phyloP scores from a whole-genome alignment of 768 basidiomycete species.

The Russula lepida region DNA sequence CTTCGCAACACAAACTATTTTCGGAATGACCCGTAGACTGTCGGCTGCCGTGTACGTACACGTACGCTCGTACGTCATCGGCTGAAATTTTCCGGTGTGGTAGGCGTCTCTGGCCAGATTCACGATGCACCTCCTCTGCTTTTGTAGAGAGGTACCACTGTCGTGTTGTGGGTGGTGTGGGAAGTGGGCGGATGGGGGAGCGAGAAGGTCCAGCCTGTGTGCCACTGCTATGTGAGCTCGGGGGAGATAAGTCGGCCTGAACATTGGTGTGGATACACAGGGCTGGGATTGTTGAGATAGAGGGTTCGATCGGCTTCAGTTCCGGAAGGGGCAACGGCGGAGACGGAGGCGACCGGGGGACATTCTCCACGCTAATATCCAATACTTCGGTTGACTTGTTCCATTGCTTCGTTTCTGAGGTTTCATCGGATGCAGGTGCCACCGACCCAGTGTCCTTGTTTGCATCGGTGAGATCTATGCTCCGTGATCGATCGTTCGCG shows the following conservation, averaged over 20 bases:
- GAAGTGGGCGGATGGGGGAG: conserved; percentile 7
- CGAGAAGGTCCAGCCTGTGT: neutral
- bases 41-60: neutral
- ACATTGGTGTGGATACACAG: conserved; percentile 7
- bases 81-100: neutral
- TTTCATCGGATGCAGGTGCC: neutral
- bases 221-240: neutral
- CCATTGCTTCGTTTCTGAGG: neutral
- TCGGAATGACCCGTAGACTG: conserved; percentile 3
- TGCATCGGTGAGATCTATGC: conserved; percentile 11
- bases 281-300: neutral
- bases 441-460: neutral
- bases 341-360: neutral
- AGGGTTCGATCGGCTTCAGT: conserved; percentile 3
- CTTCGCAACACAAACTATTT: neutral
- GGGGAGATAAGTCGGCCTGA: neutral
- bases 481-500: neutral
- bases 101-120: neutral
- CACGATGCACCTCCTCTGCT: neutral
- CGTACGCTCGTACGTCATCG: conserved; percentile 1
- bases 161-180: neutral
- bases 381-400: conserved; percentile 1
- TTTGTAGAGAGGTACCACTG: conserved; percentile 1
- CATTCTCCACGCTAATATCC: conserved; percentile 13
- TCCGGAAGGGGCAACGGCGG: neutral